phyloP scores from a whole-genome alignment of 1,139 yeast species.

The Scheffersomyces stambukii region DNA sequence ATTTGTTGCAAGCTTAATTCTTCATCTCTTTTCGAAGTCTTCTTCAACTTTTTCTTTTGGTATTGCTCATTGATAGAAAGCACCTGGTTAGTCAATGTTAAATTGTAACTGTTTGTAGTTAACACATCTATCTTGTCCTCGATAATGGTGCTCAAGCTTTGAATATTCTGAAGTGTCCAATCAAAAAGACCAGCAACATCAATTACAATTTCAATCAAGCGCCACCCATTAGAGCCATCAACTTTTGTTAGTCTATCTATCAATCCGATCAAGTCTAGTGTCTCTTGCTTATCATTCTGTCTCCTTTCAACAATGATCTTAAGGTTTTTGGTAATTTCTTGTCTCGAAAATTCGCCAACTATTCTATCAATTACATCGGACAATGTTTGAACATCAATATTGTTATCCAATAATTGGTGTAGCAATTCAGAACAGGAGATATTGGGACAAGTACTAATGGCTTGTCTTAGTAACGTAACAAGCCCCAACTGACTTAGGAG shows the following conservation, averaged over 20 bases:
- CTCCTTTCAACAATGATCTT: constrained; percentile 20
- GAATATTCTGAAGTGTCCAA: constrained; percentile 50
- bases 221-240: constrained; percentile 55
- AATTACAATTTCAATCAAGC: constrained; percentile 55
- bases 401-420: constrained; percentile 42
- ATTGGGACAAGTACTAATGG: constrained; percentile 73
- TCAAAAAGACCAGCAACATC: constrained; percentile 73
- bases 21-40: constrained; percentile 15
- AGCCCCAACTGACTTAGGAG: constrained; percentile 37
- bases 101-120: constrained; percentile 47
- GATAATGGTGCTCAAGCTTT: constrained; percentile 40
- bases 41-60: constrained; percentile 18
- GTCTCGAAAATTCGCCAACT: constrained; percentile 53
- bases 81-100: constrained; percentile 54
- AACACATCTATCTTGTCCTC: constrained; percentile 47
- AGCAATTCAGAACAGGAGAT: constrained; percentile 62
- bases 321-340: constrained; percentile 39
- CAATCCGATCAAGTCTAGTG: constrained; percentile 43
- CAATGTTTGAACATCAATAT: constrained; percentile 59
- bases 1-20: too few relatives aligned
- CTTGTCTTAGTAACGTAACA: constrained; percentile 72
- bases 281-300: constrained; percentile 39
- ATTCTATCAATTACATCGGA: constrained; percentile 66
- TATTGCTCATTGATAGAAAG: constrained; percentile 20
- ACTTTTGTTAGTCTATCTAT: constrained; percentile 25